Conservation (phyloP, 805 yeast genomes). For the Jamesozyma jinghongensis region DNA sequence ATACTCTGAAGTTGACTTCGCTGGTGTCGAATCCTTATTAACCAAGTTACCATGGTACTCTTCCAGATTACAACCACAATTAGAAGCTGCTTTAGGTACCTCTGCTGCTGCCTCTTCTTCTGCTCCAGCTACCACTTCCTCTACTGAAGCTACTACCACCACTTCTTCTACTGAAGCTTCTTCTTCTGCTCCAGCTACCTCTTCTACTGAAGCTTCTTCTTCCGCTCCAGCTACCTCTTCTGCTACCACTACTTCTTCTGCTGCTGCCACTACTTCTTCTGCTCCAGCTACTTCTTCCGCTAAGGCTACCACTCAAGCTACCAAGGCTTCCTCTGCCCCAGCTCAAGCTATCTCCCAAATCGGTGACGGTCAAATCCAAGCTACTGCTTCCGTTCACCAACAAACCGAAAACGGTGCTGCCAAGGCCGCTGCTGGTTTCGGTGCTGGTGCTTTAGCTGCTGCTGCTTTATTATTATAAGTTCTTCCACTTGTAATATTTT, state of each 20-base stretch:
- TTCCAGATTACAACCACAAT: constrained; percentile 17
- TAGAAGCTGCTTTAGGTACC: constrained; percentile 6
- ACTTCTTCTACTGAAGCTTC: constrained; percentile 9
- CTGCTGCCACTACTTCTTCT: constrained; percentile 3
- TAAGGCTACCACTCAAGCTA: constrained; percentile 7
- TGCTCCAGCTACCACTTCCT: constrained; percentile 5
- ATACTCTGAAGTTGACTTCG: constrained; percentile 24
- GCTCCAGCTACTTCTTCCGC: constrained; percentile 8
- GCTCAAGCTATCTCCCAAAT: constrained; percentile 14
- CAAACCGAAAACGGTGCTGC: constrained; percentile 20
- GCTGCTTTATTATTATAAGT: constrained; percentile 17
- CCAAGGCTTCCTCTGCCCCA: background rate
- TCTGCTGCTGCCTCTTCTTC: constrained; percentile 4
- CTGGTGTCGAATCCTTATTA: constrained; percentile 20
- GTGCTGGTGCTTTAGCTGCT: constrained; percentile 19
- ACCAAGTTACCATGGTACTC: constrained; percentile 32
- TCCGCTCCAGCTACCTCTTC: constrained; percentile 2
- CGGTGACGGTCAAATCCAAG: constrained; percentile 9
- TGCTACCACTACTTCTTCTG: constrained; percentile 2
- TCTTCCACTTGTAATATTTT: background rate
- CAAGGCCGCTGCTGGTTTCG: constrained; percentile 15
- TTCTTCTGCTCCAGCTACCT: constrained; percentile 5
- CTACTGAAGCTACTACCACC: constrained; percentile 7
- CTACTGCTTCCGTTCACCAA: constrained; percentile 6
- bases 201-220: constrained; percentile 4